phyloP scores from a whole-genome alignment of 257 asterid species.

The Orobanche coerulescens region DNA sequence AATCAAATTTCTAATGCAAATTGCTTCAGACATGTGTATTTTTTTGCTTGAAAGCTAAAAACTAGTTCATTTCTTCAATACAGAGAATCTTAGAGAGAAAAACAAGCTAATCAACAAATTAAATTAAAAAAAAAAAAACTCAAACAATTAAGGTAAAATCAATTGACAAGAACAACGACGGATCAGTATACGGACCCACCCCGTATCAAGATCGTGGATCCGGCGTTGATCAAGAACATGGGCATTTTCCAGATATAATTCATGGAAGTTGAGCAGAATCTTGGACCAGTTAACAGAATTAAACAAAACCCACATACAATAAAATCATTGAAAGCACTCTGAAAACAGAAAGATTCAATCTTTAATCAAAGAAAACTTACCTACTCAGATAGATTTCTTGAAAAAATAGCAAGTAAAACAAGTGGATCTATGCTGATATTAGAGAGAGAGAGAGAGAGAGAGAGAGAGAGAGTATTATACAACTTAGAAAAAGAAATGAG shows the following conservation, averaged over 20 bases:
- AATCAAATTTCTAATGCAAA: too few relatives aligned
- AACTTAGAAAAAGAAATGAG: too few relatives aligned
- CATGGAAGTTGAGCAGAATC: not conserved
- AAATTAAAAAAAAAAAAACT: not conserved
- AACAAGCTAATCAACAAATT: not conserved
- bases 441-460: too few relatives aligned
- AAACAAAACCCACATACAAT: not conserved
- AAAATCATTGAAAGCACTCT: not conserved
- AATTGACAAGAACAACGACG: not conserved
- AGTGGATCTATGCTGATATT: too few relatives aligned
- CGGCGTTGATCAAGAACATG: too few relatives aligned
- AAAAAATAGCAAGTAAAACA: constrained; percentile 20
- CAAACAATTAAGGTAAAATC: not conserved
- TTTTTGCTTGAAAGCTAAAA: not conserved
- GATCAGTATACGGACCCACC: too few relatives aligned
- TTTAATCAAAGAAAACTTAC: constrained; percentile 18
- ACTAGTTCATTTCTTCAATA: too few relatives aligned
- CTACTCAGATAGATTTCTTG: constrained; percentile 15
- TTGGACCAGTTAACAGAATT: constrained; percentile 1
- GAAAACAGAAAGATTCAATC: constrained; percentile 20
- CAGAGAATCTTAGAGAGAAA: not conserved
- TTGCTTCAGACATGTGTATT: not conserved
- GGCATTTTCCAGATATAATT: not conserved
- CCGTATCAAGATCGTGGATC: too few relatives aligned
- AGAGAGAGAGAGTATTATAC: too few relatives aligned